These are phyloP conservation scores for Eudorina sp. DNA, from an alignment of 139 green algal genomes.

Conservation along the genomic window DNA sequence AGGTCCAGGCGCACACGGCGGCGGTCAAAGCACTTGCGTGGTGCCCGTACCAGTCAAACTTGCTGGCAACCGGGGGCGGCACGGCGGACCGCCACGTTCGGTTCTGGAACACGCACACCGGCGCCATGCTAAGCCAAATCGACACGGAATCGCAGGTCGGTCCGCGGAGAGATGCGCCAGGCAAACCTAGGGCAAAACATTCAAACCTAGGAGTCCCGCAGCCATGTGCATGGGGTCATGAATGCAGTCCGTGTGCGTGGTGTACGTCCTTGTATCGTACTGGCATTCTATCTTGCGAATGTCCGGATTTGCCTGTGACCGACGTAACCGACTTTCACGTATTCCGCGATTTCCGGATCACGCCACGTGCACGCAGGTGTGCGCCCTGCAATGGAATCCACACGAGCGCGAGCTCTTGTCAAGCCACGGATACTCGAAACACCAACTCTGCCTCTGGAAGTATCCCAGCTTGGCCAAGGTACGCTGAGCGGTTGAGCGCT, in stretches of 20 bases:
- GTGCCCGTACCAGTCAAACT: conserved; percentile 89
- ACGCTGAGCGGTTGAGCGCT: too few species aligned
- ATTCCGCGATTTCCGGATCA: too few species aligned
- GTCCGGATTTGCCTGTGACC: too few species aligned
- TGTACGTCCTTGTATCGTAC: too few species aligned
- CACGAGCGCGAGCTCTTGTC: conserved; percentile 97
- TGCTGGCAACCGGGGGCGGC: conserved; percentile 94
- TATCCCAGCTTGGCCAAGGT: conserved; percentile 92
- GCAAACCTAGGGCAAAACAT: too few species aligned
- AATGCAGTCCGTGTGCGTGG: too few species aligned
- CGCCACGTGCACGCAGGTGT: too few species aligned
- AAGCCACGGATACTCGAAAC: conserved; percentile 98
- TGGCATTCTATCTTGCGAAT: too few species aligned
- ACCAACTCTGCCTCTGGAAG: conserved; percentile 95
- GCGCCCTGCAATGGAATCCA: conserved; percentile 95
- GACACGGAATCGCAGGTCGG: conserved; percentile 96
- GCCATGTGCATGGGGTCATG: too few species aligned
- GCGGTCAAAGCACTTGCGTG: conserved; percentile 96
- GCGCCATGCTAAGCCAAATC: conserved; percentile 81
- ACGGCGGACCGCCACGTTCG: conserved; percentile 96
- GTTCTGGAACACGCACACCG: conserved; percentile 98
- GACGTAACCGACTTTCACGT: too few species aligned
- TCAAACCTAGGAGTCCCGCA: too few species aligned
- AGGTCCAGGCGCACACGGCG: conserved; percentile 66
- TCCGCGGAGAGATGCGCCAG: too few species aligned